Percentiles rank a stretch among this genome's conserved stretches.
Conservation (phyloP, 345 rosid genomes). For the Salix caprea region DNA sequence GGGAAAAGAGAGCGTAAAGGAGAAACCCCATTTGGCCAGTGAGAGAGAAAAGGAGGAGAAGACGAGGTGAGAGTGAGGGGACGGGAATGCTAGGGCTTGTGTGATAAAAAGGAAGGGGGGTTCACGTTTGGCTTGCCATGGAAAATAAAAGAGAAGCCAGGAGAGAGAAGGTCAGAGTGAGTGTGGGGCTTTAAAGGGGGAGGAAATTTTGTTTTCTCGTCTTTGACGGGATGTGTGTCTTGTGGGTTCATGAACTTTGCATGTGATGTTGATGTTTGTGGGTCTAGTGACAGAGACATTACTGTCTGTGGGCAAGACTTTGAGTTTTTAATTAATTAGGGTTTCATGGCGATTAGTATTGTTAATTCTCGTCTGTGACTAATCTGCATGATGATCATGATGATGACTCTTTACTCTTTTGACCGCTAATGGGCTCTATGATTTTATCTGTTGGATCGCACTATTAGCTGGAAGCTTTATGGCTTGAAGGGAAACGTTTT, state of each 20-base stretch:
- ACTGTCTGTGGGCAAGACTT: too few relatives aligned
- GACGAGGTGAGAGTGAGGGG: background rate
- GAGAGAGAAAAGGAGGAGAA: background rate
- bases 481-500: background rate
- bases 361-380: background rate
- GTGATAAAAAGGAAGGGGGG: too few relatives aligned
- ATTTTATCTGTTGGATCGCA: background rate
- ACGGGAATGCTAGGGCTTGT: background rate
- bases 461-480: background rate
- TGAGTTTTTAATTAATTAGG: background rate
- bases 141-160: background rate
- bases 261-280: background rate
- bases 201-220: too few relatives aligned
- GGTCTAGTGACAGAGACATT: background rate
- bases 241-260: background rate
- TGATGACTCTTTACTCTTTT: background rate
- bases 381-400: background rate
- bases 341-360: background rate
- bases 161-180: background rate
- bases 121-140: too few relatives aligned
- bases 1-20: slow-evolving; percentile 10
- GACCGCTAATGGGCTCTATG: slow-evolving; percentile 4
- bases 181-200: background rate
- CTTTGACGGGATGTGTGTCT: too few relatives aligned
- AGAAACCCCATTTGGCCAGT: background rate